Percentiles rank a stretch among this genome's conserved stretches.
phyloP scores from a whole-genome alignment of 2,329 filamentous ascomycete genomes.

The Phoma herbarum region DNA sequence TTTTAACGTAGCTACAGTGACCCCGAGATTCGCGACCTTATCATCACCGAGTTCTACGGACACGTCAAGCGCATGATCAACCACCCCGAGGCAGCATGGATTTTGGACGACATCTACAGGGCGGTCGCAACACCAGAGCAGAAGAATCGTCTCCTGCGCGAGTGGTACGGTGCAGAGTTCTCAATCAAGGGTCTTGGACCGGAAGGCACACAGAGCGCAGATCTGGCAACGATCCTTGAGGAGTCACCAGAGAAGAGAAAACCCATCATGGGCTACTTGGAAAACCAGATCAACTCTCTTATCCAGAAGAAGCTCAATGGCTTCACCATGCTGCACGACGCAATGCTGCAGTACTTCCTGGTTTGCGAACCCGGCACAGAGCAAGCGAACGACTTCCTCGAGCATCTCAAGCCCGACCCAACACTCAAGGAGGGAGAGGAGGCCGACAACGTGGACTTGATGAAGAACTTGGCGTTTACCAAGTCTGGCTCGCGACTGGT shows the following conservation, averaged over 20 bases:
- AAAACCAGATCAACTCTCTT: constrained; percentile 87
- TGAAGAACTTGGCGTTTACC: constrained; percentile 97
- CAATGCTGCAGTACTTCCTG: constrained; percentile 95
- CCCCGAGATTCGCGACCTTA: constrained; percentile 82
- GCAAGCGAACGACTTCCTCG: constrained; percentile 86
- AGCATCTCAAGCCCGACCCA: constrained; percentile 91
- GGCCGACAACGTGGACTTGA: constrained; percentile 66
- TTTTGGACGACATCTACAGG: constrained; percentile 95
- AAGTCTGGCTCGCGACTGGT: constrained; percentile 84
- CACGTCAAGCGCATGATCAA: constrained; percentile 93
- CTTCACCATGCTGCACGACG: constrained; percentile 97
- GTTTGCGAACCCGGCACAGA: constrained; percentile 79
- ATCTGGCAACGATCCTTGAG: constrained; percentile 78
- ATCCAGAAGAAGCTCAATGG: constrained; percentile 96
- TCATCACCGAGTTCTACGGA: constrained; percentile 95
- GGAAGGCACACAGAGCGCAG: constrained; percentile 64
- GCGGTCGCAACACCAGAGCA: constrained; percentile 86
- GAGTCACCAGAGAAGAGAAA: constrained; percentile 84
- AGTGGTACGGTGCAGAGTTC: constrained; percentile 98
- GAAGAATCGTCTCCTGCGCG: constrained; percentile 82
- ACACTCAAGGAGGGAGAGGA: constrained; percentile 67
- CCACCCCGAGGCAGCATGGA: constrained; percentile 96
- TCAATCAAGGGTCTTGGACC: constrained; percentile 71
- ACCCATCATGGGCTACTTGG: constrained; percentile 84
- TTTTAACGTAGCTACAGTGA: constrained; percentile 62